Evolutionary conservation across 352 stramenopile species (phyloP).

Genomic region (Phytophthora rubi): DNA sequence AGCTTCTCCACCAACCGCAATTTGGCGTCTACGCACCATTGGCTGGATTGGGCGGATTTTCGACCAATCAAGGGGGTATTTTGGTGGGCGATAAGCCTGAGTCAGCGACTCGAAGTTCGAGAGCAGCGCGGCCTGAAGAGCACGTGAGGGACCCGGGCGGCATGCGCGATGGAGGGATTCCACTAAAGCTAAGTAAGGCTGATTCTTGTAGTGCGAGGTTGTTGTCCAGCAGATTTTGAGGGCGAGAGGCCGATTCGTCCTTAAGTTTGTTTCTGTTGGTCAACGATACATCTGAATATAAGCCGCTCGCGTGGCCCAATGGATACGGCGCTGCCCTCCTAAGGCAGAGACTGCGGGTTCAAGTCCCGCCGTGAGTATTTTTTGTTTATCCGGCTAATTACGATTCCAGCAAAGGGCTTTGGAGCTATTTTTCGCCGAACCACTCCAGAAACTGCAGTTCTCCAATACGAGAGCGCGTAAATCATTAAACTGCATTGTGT

Average conservation of each 20-base stretch:
- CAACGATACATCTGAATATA: neutral
- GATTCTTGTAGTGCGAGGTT: too few species aligned
- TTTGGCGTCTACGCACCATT: neutral
- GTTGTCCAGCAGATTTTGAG: too few species aligned
- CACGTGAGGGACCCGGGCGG: too few species aligned
- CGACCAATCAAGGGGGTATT: neutral
- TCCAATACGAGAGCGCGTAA: too few species aligned
- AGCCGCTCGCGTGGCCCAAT: neutral
- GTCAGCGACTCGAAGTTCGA: too few species aligned
- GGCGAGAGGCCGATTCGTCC: too few species aligned
- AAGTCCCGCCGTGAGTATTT: neutral
- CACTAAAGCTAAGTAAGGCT: neutral
- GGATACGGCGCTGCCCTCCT: neutral
- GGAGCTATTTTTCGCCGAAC: too few species aligned
- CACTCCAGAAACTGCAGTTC: too few species aligned
- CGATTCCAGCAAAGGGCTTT: neutral
- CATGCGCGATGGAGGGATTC: neutral
- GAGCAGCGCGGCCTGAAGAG: too few species aligned
- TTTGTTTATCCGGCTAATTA: neutral
- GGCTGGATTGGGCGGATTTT: neutral
- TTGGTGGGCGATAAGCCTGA: neutral
- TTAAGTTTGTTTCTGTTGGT: neutral
- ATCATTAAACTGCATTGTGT: too few species aligned
- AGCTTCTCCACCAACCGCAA: neutral
- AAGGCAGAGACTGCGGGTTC: slow-evolving; percentile 1